phyloP scores from a whole-genome alignment of 2,329 filamentous ascomycete species.

The Beauveria medogensis region DNA sequence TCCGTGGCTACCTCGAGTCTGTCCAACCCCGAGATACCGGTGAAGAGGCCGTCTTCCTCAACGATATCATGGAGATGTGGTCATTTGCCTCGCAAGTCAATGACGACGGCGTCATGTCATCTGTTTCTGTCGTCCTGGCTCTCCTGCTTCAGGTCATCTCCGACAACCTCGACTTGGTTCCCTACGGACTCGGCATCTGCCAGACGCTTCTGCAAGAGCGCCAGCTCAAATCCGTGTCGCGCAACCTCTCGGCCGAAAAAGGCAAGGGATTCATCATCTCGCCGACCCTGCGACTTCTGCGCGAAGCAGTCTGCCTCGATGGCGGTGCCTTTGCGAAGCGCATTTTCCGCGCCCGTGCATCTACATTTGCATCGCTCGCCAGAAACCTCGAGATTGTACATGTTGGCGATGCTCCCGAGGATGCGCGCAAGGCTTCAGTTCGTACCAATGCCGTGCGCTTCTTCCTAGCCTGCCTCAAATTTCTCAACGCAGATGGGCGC shows the following conservation, averaged over 20 bases:
- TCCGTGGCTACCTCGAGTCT: slow-evolving; percentile 60
- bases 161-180: slow-evolving; percentile 61
- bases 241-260: slow-evolving; percentile 71
- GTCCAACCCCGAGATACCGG: slow-evolving; percentile 38
- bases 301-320: slow-evolving; percentile 78
- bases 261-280: slow-evolving; percentile 83
- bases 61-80: slow-evolving; percentile 83
- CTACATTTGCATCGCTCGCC: slow-evolving; percentile 71
- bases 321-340: slow-evolving; percentile 71
- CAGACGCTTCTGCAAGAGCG: slow-evolving; percentile 73
- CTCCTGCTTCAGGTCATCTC: slow-evolving; percentile 75
- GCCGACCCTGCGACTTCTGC: slow-evolving; percentile 75
- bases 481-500: slow-evolving; percentile 69
- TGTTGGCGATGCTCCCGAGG: slow-evolving; percentile 48
- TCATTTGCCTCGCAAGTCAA: slow-evolving; percentile 71
- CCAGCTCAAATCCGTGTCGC: slow-evolving; percentile 72
- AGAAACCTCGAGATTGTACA: slow-evolving; percentile 70
- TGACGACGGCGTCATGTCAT: slow-evolving; percentile 72
- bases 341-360: slow-evolving; percentile 69
- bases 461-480: slow-evolving; percentile 69
- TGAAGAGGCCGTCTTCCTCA: slow-evolving; percentile 53
- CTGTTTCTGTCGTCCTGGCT: slow-evolving; percentile 72
- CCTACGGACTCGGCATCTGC: slow-evolving; percentile 70
- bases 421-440: slow-evolving; percentile 65
- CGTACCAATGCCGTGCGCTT: slow-evolving; percentile 78